A percentile compares a stretch with the other conserved stretches of the same genome.
Conservation (phyloP, 345 rosid species). For the Noccaea caerulescens region DNA sequence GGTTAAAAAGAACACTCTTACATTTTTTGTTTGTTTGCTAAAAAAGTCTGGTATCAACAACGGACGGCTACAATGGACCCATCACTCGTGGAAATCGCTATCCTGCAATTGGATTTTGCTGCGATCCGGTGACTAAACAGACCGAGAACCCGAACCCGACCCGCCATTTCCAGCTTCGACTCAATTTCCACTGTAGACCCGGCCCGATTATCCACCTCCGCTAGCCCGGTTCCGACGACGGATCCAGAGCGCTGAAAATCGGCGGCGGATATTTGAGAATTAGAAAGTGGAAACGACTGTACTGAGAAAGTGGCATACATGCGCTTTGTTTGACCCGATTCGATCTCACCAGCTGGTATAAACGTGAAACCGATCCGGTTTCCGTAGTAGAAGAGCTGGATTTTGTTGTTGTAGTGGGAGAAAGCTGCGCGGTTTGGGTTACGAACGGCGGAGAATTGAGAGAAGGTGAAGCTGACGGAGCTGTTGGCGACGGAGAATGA, state of each 20-base stretch:
- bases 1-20: background rate
- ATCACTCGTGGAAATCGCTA: constrained; percentile 67
- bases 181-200: constrained; percentile 88
- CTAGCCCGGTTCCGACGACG: constrained; percentile 38
- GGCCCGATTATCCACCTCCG: constrained; percentile 45
- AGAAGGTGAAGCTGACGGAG: constrained; percentile 82
- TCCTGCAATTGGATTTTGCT: constrained; percentile 62
- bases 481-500: constrained; percentile 76
- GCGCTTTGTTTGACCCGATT: constrained; percentile 74
- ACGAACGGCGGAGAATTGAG: constrained; percentile 73
- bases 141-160: constrained; percentile 81
- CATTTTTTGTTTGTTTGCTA: constrained; percentile 5
- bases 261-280: constrained; percentile 24
- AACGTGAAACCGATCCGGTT: constrained; percentile 86
- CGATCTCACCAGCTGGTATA: constrained; percentile 92
- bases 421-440: constrained; percentile 87
- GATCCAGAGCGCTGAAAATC: constrained; percentile 1
- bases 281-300: constrained; percentile 71
- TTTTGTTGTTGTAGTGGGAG: constrained; percentile 84
- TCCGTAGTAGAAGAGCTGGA: constrained; percentile 87
- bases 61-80: constrained; percentile 88
- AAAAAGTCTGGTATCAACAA: constrained; percentile 49
- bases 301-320: constrained; percentile 85
- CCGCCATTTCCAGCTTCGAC: constrained; percentile 66
- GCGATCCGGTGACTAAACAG: constrained; percentile 77